Percentiles rank a stretch among this genome's conserved stretches.
phyloP scores from a whole-genome alignment of 495 filamentous ascomycete genomes.

The Podospora conica region DNA sequence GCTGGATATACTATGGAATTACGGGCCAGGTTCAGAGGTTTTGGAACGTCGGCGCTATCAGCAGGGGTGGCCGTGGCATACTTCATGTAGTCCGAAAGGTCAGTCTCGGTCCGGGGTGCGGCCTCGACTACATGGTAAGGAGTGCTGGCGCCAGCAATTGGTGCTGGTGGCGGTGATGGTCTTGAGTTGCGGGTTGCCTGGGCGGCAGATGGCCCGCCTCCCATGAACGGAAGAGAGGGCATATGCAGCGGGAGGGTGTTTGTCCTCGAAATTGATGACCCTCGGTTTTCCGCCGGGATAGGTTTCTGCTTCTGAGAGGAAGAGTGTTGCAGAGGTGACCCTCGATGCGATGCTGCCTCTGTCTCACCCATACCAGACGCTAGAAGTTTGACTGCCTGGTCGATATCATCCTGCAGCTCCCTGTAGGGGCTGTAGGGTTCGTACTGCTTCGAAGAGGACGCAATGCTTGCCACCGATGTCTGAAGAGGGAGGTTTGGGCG shows the following conservation, averaged over 20 bases:
- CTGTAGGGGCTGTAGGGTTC: slow-evolving; percentile 19
- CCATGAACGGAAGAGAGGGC: slow-evolving; percentile 26
- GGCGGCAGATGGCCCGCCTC: slow-evolving; percentile 2
- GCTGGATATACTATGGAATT: not conserved
- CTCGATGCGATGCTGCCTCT: not conserved
- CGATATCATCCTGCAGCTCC: slow-evolving; percentile 13
- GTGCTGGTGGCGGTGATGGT: slow-evolving; percentile 2
- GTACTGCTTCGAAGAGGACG: slow-evolving; percentile 8
- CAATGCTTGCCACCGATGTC: slow-evolving; percentile 11
- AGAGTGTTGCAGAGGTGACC: not conserved
- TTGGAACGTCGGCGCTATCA: slow-evolving; percentile 13
- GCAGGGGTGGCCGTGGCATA: slow-evolving; percentile 9
- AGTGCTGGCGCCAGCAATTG: slow-evolving; percentile 7
- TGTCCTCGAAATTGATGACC: slow-evolving; percentile 16
- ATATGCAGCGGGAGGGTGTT: slow-evolving; percentile 27
- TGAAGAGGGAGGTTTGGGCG: slow-evolving; percentile 14
- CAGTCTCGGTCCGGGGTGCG: not conserved
- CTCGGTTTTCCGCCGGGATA: not conserved
- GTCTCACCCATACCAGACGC: slow-evolving; percentile 4
- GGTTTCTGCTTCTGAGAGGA: not conserved
- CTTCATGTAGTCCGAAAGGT: slow-evolving; percentile 4
- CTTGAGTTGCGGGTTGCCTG: not conserved
- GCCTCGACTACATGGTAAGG: not conserved
- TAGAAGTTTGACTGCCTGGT: slow-evolving; percentile 16
- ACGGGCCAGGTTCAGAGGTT: slow-evolving; percentile 19